These are phyloP conservation scores for Choiromyces venosus DNA, from an alignment of 495 filamentous ascomycete species.

Conservation along the genomic window DNA sequence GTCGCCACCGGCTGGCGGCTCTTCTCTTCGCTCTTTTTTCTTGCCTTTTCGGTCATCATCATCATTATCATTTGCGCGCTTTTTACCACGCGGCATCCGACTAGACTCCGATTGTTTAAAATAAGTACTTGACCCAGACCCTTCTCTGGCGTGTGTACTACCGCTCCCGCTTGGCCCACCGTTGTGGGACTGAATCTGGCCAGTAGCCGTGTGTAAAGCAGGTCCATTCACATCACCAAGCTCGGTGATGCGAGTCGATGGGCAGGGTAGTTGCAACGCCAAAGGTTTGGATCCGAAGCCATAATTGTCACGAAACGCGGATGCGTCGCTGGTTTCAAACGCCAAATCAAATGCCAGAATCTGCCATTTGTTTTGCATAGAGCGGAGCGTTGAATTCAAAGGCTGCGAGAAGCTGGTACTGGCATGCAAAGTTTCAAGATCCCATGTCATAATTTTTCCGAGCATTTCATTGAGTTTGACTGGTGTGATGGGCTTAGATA, in stretches of 20 bases:
- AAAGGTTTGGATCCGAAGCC: neutral
- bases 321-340: neutral
- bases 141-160: neutral
- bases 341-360: conserved; percentile 7
- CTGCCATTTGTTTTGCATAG: neutral
- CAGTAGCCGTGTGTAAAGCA: neutral
- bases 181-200: neutral
- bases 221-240: neutral
- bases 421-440: neutral
- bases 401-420: neutral
- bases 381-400: neutral
- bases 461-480: neutral
- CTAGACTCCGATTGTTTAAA: neutral
- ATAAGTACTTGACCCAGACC: neutral
- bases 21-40: conserved; percentile 5
- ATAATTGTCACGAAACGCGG: neutral
- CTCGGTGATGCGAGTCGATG: neutral
- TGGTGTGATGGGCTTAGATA: neutral
- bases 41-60: neutral
- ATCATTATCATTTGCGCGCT: neutral
- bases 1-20: neutral
- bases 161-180: neutral
- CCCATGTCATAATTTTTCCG: neutral
- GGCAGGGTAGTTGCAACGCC: neutral
- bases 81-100: neutral